These are phyloP conservation scores for Termitomyces sp. DNA, from an alignment of 768 basidiomycete genomes.

Conservation along the genomic window DNA sequence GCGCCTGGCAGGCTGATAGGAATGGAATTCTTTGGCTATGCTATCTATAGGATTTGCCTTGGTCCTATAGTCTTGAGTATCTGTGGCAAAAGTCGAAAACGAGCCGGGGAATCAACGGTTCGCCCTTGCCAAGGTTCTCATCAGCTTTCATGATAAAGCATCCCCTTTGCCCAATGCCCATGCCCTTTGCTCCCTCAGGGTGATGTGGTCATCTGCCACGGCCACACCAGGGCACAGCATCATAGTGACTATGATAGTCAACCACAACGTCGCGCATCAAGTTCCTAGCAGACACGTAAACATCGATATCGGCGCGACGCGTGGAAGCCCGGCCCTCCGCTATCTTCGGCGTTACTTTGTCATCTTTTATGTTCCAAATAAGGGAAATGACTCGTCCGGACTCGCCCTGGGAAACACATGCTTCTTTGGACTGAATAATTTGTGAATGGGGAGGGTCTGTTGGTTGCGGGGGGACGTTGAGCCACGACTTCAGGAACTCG, in stretches of 20 bases:
- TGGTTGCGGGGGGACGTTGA: not conserved
- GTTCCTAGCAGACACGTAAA: not conserved
- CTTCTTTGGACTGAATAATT: no score
- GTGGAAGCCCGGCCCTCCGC: slow-evolving; percentile 10
- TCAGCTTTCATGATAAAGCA: slow-evolving; percentile 3
- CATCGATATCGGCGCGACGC: not conserved
- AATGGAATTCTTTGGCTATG: not conserved
- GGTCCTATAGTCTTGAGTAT: not conserved
- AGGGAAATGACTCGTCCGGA: slow-evolving; percentile 14
- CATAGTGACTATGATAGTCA: not conserved
- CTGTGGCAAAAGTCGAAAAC: not conserved
- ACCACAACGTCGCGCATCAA: not conserved
- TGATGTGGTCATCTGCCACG: not conserved
- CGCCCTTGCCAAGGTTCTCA: not conserved
- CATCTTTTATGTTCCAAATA: slow-evolving; percentile 2
- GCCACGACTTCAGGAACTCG: not conserved
- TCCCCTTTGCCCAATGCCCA: slow-evolving; percentile 10
- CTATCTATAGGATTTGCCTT: not conserved
- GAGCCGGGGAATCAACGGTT: slow-evolving; percentile 8
- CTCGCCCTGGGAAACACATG: slow-evolving; percentile 8
- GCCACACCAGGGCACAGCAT: not conserved
- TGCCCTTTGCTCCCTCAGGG: slow-evolving; percentile 8
- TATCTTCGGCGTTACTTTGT: slow-evolving; percentile 10
- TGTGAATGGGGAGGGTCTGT: not conserved
- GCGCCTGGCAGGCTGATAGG: not conserved